A percentile compares a stretch with the other conserved stretches of the same genome.
phyloP scores from a whole-genome alignment of 2,329 filamentous ascomycete species.

The Nemania diffusa region DNA sequence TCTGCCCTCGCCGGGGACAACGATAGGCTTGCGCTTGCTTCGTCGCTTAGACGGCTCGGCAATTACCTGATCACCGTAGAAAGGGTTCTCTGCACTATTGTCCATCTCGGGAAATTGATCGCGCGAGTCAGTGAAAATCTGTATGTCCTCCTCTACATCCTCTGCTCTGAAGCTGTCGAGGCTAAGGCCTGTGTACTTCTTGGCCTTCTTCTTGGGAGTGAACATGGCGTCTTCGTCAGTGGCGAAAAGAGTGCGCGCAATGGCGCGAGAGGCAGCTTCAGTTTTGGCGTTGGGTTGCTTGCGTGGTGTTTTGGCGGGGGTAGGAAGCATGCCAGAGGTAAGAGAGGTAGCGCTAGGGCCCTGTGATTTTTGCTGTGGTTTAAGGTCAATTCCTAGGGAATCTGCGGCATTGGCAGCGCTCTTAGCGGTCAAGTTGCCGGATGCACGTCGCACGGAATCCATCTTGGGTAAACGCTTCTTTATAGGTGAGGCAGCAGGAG shows the following conservation, averaged over 20 bases:
- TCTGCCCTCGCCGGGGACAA: constrained; percentile 66
- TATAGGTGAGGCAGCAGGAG: constrained; percentile 59
- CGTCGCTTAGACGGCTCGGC: constrained; percentile 58
- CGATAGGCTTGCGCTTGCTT: constrained; percentile 65
- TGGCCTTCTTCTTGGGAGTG: constrained; percentile 67
- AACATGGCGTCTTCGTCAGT: constrained; percentile 67
- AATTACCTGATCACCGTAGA: constrained; percentile 62
- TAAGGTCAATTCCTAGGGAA: constrained; percentile 52
- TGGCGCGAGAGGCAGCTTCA: constrained; percentile 61
- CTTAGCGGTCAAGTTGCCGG: constrained; percentile 58
- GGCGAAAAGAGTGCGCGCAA: constrained; percentile 72
- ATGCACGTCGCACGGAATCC: constrained; percentile 60
- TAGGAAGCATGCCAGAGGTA: constrained; percentile 72
- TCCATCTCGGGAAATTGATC: constrained; percentile 79
- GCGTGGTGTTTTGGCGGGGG: constrained; percentile 80
- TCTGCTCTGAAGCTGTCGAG: constrained; percentile 69
- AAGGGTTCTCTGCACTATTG: constrained; percentile 75
- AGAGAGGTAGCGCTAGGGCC: constrained; percentile 47
- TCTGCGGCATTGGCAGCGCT: constrained; percentile 56
- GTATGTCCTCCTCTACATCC: constrained; percentile 68
- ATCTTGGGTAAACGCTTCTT: constrained; percentile 62
- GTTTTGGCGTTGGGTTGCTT: constrained; percentile 67
- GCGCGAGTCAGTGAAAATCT: constrained; percentile 82
- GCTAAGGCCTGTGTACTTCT: constrained; percentile 65
- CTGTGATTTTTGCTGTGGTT: constrained; percentile 45